phyloP scores from a whole-genome alignment of 495 filamentous ascomycete species.

The Podospora anserina region DNA sequence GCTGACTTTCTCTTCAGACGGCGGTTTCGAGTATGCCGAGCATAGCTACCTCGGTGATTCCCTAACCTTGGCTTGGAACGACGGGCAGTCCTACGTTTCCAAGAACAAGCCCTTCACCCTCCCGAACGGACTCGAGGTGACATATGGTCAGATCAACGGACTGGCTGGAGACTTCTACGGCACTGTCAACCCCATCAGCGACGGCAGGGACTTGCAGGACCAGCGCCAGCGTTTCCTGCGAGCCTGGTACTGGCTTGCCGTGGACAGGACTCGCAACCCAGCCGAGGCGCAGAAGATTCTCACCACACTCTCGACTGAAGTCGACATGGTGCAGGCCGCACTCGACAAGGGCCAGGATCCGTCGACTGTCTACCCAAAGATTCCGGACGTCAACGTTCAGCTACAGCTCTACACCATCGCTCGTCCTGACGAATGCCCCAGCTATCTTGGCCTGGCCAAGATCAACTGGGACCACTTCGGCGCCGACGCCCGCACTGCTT shows the following conservation, averaged over 20 bases:
- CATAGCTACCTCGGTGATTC: conserved; percentile 6
- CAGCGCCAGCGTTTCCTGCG: not conserved
- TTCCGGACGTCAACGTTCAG: not conserved
- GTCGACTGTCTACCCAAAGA: not conserved
- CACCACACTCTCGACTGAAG: not conserved
- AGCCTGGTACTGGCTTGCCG: conserved; percentile 1
- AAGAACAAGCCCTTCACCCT: conserved; percentile 6
- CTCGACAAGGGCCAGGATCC: not conserved
- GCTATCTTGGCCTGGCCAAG: conserved; percentile 19
- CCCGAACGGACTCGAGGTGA: conserved; percentile 20
- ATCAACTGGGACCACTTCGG: conserved; percentile 29
- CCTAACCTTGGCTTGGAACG: not conserved
- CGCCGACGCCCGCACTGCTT: conserved; percentile 21
- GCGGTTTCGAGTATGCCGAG: not conserved
- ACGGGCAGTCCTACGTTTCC: not conserved
- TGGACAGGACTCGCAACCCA: conserved; percentile 2
- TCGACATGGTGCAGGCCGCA: not conserved
- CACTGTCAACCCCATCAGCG: conserved; percentile 18
- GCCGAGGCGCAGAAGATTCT: conserved; percentile 8
- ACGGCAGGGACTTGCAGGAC: conserved; percentile 4
- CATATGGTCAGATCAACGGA: conserved; percentile 27
- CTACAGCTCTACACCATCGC: not conserved
- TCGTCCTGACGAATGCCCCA: conserved; percentile 3
- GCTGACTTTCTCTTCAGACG: not conserved
- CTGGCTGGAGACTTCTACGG: conserved; percentile 26